Percentiles rank a stretch among this genome's conserved stretches.
Evolutionary conservation across 768 basidiomycete species (phyloP).

Genomic region (Kwoniella heveanensis): DNA sequence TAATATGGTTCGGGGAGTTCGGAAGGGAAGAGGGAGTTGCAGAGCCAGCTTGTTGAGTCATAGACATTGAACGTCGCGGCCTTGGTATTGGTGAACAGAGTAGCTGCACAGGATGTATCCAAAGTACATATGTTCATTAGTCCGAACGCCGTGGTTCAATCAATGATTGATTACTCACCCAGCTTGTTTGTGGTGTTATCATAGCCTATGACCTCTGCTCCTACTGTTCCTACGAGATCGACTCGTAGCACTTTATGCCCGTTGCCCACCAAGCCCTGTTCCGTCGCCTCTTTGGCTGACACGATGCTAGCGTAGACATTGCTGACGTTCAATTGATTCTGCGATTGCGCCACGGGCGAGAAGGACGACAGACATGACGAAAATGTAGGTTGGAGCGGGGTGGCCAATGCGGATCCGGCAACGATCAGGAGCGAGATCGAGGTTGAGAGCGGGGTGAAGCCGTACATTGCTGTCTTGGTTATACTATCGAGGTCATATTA

Average conservation of each 20-base stretch:
- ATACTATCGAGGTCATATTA: not conserved
- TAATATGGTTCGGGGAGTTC: slow-evolving; percentile 61
- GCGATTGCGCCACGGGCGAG: slow-evolving; percentile 20
- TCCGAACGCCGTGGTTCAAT: too few relatives aligned
- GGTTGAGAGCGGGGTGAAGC: not conserved
- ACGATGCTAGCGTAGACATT: slow-evolving; percentile 51
- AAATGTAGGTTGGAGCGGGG: slow-evolving; percentile 42
- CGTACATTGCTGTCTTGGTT: not conserved
- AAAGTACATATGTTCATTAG: too few relatives aligned
- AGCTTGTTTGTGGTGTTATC: slow-evolving; percentile 67
- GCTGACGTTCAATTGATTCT: slow-evolving; percentile 65
- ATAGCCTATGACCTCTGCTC: slow-evolving; percentile 65
- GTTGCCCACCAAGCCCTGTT: slow-evolving; percentile 39
- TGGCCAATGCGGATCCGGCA: slow-evolving; percentile 50
- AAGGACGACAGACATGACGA: slow-evolving; percentile 39
- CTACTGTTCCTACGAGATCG: slow-evolving; percentile 66
- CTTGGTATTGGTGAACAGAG: slow-evolving; percentile 79
- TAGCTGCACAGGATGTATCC: slow-evolving; percentile 61
- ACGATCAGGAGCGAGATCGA: slow-evolving; percentile 15
- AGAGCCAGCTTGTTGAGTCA: slow-evolving; percentile 73
- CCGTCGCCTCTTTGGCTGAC: slow-evolving; percentile 24
- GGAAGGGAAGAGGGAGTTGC: slow-evolving; percentile 75
- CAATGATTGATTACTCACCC: slow-evolving; percentile 61
- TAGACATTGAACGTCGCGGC: slow-evolving; percentile 77
- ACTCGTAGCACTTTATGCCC: slow-evolving; percentile 50